Evolutionary conservation across 2,329 filamentous ascomycete species (phyloP), one percentile per base, ranked within the genome.

Genomic region (Coniochaeta sp.): DNA sequence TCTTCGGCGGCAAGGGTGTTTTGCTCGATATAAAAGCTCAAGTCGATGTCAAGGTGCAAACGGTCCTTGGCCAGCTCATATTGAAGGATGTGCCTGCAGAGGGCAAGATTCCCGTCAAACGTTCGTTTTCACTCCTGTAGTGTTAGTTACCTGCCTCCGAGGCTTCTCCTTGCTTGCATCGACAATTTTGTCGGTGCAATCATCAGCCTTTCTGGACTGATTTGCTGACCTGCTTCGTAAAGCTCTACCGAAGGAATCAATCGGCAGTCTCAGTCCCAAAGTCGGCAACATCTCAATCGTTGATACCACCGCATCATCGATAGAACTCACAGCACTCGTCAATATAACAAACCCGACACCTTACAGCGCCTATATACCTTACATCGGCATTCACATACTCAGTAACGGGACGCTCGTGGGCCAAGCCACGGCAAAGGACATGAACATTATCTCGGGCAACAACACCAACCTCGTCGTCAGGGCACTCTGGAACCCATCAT

Each of bases 271-370:
- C 62, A 77, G 72, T 62, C 90, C 91, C 17, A 82, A 86, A 66
- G 78, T 96, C 61, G 85, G 86, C 60, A 85, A 89, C 62, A 75
- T 98, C 38, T 81, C 82, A 64, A 85, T 98, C 60, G 70, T 89
- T 44, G 85, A 89, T 60, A 96, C 92, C 0, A 88, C 88, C 1
- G 77, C 82, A 38, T 85, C 85, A 2, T 89, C 89, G 3, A 79
- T 97, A 55, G 85, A 82, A 22, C 75, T 98, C 38, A 80, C 86
- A 68, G 89, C 90, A 16, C 75, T 79, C 42, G 81, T 96, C 68
- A 96, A 95, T 70, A 81, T 96, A 62, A 96, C 90, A 4, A 99
- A 99, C 69, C 93, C 93, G 1, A 96, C 93, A 0, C 82, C 87
- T 4, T 97, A 98, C 72, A 87, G 90, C 4, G 93, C 91, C 4